Evolutionary conservation across 2,329 filamentous ascomycete species (phyloP).

Genomic region (Fusarium staphyleae): DNA sequence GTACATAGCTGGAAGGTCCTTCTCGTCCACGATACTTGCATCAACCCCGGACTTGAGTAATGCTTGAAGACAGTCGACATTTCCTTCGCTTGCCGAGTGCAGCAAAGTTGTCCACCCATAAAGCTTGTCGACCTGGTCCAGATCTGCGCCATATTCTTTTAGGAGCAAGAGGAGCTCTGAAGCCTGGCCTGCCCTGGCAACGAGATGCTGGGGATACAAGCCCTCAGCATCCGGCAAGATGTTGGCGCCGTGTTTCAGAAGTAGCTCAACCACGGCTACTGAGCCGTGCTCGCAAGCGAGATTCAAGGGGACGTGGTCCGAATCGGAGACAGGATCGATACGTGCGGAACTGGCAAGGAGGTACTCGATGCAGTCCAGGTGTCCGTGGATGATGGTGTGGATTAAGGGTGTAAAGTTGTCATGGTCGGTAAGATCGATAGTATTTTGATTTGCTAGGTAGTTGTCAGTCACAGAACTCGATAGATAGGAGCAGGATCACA

Average conservation of each 20-base stretch:
- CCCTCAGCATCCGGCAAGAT: conserved; percentile 96
- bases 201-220: conserved; percentile 94
- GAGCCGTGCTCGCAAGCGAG: conserved; percentile 94
- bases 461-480: conserved; percentile 15
- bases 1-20: conserved; percentile 92
- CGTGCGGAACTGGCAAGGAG: conserved; percentile 81
- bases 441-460: conserved; percentile 68
- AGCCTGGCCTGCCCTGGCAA: conserved; percentile 85
- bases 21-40: conserved; percentile 85
- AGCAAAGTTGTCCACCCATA: conserved; percentile 98
- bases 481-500: not conserved
- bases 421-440: conserved; percentile 88
- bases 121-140: conserved; percentile 92
- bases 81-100: conserved; percentile 95
- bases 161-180: conserved; percentile 81
- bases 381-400: conserved; percentile 89
- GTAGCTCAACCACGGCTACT: conserved; percentile 80
- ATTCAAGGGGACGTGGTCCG: conserved; percentile 93
- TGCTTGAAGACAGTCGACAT: conserved; percentile 84
- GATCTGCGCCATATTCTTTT: conserved; percentile 83
- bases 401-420: conserved; percentile 98
- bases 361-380: conserved; percentile 79
- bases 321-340: conserved; percentile 83
- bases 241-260: conserved; percentile 79
- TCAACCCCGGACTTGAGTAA: conserved; percentile 82